phyloP scores from a whole-genome alignment of 305 asterid species.

The Galium porrigens region DNA sequence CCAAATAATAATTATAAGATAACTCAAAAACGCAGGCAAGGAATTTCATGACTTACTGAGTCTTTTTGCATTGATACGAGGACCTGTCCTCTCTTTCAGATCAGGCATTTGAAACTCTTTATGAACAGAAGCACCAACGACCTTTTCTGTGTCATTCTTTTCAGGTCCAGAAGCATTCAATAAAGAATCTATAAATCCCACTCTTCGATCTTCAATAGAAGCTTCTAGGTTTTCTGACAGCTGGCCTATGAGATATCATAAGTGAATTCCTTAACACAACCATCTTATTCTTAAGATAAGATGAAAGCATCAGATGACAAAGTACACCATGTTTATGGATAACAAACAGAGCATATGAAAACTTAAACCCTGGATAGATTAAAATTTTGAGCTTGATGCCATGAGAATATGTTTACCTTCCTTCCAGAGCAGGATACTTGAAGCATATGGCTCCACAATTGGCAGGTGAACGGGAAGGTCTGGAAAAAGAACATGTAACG shows the following conservation, averaged over 20 bases:
- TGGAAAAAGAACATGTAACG: constrained; percentile 64
- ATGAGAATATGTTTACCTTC: constrained; percentile 6
- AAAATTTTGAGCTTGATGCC: neutral
- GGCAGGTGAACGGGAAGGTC: constrained; percentile 78
- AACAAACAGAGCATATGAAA: neutral
- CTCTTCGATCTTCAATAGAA: constrained; percentile 51
- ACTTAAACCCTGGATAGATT: neutral
- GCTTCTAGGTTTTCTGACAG: constrained; percentile 31
- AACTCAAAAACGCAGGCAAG: constrained; percentile 1
- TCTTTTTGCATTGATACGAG: constrained; percentile 16
- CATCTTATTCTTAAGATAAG: neutral
- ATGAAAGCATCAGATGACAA: neutral
- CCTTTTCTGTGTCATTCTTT: constrained; percentile 25
- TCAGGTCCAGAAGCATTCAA: constrained; percentile 32
- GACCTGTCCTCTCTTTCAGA: constrained; percentile 22
- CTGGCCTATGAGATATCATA: constrained; percentile 32
- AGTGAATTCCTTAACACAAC: neutral
- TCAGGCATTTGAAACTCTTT: constrained; percentile 31
- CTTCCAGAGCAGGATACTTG: constrained; percentile 62
- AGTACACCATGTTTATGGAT: neutral
- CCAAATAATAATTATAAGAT: neutral
- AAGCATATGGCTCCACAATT: constrained; percentile 67
- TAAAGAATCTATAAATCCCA: constrained; percentile 65
- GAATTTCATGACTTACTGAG: constrained; percentile 29
- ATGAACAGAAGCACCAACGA: constrained; percentile 24